These are phyloP conservation scores for Boletus rufocinnamomeus DNA, from an alignment of 768 basidiomycete species.

Conservation along the genomic window DNA sequence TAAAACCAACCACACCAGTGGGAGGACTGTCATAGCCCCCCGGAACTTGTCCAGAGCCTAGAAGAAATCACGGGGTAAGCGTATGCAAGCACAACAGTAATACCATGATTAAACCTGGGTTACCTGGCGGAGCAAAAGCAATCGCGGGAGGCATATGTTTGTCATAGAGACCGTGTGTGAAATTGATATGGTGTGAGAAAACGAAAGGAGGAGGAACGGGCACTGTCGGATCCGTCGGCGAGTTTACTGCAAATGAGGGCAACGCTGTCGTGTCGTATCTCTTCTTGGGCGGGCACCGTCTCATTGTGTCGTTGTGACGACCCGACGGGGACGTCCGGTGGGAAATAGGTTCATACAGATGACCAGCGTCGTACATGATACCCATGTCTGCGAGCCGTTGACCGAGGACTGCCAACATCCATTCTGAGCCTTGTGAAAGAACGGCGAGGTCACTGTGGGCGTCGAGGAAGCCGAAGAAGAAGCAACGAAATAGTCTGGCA, in stretches of 20 bases:
- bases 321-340: background rate
- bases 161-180: constrained; percentile 4
- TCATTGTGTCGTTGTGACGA: background rate
- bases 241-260: background rate
- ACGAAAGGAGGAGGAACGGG: background rate
- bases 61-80: background rate
- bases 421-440: background rate
- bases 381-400: background rate
- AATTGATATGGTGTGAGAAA: background rate
- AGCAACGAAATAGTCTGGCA: constrained; percentile 15
- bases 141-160: background rate
- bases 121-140: background rate
- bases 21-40: background rate
- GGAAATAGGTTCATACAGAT: background rate
- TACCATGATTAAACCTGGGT: constrained; percentile 2
- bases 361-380: background rate
- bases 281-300: constrained; percentile 16
- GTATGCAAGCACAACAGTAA: background rate
- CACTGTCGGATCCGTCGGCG: background rate
- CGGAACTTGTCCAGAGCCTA: background rate
- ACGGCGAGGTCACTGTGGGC: constrained; percentile 1
- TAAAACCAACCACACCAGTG: background rate
- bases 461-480: constrained; percentile 5
- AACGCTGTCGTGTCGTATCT: constrained; percentile 2
- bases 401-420: background rate